Conservation (phyloP, 2,329 filamentous ascomycete species). For the Talaromyces islandicus region DNA sequence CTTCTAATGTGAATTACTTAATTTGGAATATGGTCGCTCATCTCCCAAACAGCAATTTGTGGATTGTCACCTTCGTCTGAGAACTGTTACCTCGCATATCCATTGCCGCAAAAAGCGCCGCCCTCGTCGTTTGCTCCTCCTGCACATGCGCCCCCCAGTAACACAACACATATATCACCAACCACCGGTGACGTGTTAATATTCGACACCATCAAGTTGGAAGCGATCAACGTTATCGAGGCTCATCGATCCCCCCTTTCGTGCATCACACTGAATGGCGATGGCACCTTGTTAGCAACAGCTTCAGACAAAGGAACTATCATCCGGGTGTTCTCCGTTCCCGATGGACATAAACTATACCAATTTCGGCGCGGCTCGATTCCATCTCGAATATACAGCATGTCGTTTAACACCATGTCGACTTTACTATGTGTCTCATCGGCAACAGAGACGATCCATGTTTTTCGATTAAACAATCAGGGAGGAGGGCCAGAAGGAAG, state of each 20-base stretch:
- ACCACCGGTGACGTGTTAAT: constrained; percentile 89
- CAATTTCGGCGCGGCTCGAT: constrained; percentile 95
- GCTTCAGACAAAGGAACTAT: constrained; percentile 97
- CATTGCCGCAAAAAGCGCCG: constrained; percentile 63
- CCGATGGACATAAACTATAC: constrained; percentile 84
- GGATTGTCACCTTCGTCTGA: constrained; percentile 91
- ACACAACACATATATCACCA: constrained; percentile 65
- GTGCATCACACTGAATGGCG: constrained; percentile 84
- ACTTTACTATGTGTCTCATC: constrained; percentile 93
- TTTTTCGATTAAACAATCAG: constrained; percentile 68
- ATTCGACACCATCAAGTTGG: constrained; percentile 81
- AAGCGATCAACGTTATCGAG: constrained; percentile 92
- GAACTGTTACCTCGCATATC: constrained; percentile 92
- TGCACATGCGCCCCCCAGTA: constrained; percentile 71
- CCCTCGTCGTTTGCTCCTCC: constrained; percentile 54
- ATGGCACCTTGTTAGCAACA: constrained; percentile 86
- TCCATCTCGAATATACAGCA: constrained; percentile 92
- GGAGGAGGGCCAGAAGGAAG: constrained; percentile 22
- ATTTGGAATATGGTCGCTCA: constrained; percentile 11
- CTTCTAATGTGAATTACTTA: background rate
- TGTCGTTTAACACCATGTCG: constrained; percentile 95
- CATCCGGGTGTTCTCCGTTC: constrained; percentile 90
- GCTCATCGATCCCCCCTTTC: constrained; percentile 89
- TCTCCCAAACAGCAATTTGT: constrained; percentile 61
- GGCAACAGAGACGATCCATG: constrained; percentile 91